Evolutionary conservation across 2,329 filamentous ascomycete species (phyloP), one percentile per base, ranked within the genome.

Genomic region (Ophiosphaerella herpotricha): DNA sequence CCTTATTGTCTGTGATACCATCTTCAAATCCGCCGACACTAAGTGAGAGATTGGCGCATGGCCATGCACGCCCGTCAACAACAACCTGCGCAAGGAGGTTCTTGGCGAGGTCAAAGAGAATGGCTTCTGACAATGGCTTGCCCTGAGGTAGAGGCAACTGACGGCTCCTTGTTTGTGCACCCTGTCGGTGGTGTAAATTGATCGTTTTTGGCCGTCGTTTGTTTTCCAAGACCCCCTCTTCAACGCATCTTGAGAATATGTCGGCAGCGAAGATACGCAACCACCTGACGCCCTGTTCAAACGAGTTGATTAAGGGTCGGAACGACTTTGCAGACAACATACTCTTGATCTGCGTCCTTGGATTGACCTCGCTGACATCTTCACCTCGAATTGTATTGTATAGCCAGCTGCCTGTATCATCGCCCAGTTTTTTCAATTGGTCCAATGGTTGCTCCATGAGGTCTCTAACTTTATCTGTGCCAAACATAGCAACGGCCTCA

Each of bases 301-400:
- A 77, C 2, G 81, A 87, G 60, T 85, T 89, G 68, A 97, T 93
- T 48, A 82, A 85, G 0, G 94, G 94, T 23, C 90, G 82, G 66
- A 99, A 99, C 0, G 91, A 95, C 70, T 99, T 99, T 16, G 94
- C 92, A 1, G 91, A 97, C 12, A 97, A 80, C 92, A 99, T 97
- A 13, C 89, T 94, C 72, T 97, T 97, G 77, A 97, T 96, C 66
- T 94, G 90, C 1, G 91, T 96, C 43, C 93, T 82, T 24, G 91
- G 84, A 66, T 91, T 97, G 58, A 99, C 91, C 72, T 97, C 92
- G 63, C 88, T 94, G 42, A 80, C 78, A 71, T 99, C 94, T 53
- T 92, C 85, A 1, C 94, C 94, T 9, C 94, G 85, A 45, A 97
- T 87, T 9, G 87, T 88, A 46, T 88, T 85, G 74, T 96, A 88